phyloP scores from a whole-genome alignment of 371 early-diverging fungal species.

The Mortierella sp. region DNA sequence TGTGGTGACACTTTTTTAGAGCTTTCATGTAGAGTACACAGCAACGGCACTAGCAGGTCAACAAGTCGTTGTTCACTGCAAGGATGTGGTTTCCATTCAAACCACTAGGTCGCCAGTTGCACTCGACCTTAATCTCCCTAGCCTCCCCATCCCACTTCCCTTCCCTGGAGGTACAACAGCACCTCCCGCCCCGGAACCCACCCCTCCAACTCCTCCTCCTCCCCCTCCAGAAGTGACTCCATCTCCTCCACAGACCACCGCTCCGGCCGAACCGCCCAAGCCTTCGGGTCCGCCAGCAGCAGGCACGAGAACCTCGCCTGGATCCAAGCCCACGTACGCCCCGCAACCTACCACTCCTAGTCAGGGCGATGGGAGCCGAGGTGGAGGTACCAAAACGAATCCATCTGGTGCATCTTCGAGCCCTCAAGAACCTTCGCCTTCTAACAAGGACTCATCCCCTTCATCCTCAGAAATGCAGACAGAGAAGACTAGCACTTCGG shows the following conservation, averaged over 20 bases:
- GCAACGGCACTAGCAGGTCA: background rate
- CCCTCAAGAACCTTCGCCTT: background rate
- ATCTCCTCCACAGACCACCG: background rate
- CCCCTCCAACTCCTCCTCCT: background rate
- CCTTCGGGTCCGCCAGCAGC: no score
- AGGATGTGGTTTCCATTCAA: conserved; percentile 5
- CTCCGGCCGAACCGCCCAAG: background rate
- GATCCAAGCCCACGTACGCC: background rate
- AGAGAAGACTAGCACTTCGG: background rate
- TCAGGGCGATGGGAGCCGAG: background rate
- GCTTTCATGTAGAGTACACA: conserved; percentile 17
- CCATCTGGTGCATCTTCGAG: background rate
- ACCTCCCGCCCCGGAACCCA: background rate
- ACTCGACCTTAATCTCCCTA: no score
- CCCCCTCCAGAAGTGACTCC: background rate
- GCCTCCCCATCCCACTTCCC: no score
- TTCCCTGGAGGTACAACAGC: no score
- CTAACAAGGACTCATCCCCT: background rate
- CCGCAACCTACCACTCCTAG: background rate
- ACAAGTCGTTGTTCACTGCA: conserved; percentile 6
- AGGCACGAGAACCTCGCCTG: no score
- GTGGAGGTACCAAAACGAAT: background rate
- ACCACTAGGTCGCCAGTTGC: background rate
- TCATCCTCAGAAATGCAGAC: conserved; percentile 20
- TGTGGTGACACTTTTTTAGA: conserved; percentile 11